These are phyloP conservation scores for Penicillium sp. DNA, from an alignment of 2,329 filamentous ascomycete genomes.

Conservation along the genomic window DNA sequence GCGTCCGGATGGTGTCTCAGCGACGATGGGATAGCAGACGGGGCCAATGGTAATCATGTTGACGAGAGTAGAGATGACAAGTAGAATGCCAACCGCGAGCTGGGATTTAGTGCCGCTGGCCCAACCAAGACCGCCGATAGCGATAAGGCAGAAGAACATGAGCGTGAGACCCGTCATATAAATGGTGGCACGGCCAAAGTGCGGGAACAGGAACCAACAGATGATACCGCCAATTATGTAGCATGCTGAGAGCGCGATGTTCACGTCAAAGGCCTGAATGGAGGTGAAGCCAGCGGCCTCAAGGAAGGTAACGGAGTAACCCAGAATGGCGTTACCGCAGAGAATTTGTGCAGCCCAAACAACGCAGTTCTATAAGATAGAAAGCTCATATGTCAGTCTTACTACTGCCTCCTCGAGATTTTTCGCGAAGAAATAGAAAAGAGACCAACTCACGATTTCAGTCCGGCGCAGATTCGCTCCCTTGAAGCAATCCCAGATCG, in stretches of 20 bases:
- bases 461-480: background rate
- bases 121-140: conserved; percentile 37
- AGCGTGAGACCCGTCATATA: conserved; percentile 49
- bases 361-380: background rate
- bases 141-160: conserved; percentile 49
- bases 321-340: conserved; percentile 4
- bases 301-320: conserved; percentile 37
- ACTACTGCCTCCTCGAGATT: background rate
- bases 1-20: conserved; percentile 60
- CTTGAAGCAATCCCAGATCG: conserved; percentile 9
- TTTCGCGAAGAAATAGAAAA: background rate
- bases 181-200: conserved; percentile 49
- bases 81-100: conserved; percentile 48
- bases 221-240: conserved; percentile 50
- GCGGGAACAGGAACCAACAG: conserved; percentile 51
- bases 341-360: conserved; percentile 4
- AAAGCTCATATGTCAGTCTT: background rate
- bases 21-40: conserved; percentile 59
- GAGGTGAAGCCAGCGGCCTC: conserved; percentile 48
- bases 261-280: conserved; percentile 48
- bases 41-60: conserved; percentile 63
- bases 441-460: background rate
- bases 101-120: background rate
- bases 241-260: conserved; percentile 50
- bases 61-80: conserved; percentile 60